phyloP scores from a whole-genome alignment of 306 rosid genomes.

The Canavalia gladiata region DNA sequence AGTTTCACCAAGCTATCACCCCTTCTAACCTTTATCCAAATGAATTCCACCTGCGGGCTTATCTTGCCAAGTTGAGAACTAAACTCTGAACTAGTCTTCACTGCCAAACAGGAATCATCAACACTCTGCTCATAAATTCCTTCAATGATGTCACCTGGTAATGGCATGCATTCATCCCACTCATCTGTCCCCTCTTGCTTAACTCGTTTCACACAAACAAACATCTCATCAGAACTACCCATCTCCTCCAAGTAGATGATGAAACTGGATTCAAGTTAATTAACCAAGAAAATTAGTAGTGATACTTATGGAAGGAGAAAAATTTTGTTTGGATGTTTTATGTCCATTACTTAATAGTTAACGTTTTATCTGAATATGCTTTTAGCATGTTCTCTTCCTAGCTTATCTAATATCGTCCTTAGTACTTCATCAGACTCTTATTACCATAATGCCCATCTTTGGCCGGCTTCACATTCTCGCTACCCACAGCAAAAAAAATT shows the following conservation, averaged over 20 bases:
- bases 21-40: slow-evolving; percentile 74
- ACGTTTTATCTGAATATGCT: slow-evolving; percentile 21
- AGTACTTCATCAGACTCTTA: background rate
- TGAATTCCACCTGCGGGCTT: slow-evolving; percentile 49
- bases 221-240: slow-evolving; percentile 49
- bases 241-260: slow-evolving; percentile 34
- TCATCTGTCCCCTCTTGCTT: slow-evolving; percentile 69
- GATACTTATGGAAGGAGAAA: background rate
- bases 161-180: slow-evolving; percentile 82
- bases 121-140: slow-evolving; percentile 54
- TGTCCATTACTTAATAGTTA: background rate
- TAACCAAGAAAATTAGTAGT: no score
- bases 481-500: background rate
- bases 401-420: slow-evolving; percentile 29
- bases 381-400: slow-evolving; percentile 29
- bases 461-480: slow-evolving; percentile 25
- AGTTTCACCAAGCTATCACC: slow-evolving; percentile 62
- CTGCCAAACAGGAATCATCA: slow-evolving; percentile 54
- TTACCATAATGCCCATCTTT: slow-evolving; percentile 32
- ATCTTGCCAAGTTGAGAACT: slow-evolving; percentile 66
- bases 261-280: no score
- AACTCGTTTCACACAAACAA: slow-evolving; percentile 75
- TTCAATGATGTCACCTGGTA: slow-evolving; percentile 82
- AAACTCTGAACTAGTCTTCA: slow-evolving; percentile 67
- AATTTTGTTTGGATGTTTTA: background rate